Evolutionary conservation across 768 basidiomycete species (phyloP).

Genomic region (Albatrellus ellisii): DNA sequence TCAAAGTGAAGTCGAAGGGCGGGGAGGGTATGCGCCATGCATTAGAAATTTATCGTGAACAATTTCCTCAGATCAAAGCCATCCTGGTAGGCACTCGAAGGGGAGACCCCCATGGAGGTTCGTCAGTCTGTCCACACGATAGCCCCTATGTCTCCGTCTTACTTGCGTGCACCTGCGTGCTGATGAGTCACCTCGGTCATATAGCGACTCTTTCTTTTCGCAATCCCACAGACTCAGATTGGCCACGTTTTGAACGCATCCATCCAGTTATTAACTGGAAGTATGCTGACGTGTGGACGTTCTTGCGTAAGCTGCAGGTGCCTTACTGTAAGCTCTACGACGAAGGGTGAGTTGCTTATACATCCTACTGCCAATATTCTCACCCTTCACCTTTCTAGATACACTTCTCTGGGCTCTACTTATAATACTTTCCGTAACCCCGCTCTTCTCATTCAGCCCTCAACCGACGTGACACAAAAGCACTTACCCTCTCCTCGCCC

Average conservation of each 20-base stretch:
- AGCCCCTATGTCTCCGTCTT: not conserved
- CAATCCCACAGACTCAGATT: constrained; percentile 76
- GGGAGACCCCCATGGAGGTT: constrained; percentile 90
- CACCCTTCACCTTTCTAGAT: constrained; percentile 33
- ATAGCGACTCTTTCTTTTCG: constrained; percentile 58
- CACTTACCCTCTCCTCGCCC: constrained; percentile 14
- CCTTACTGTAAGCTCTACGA: constrained; percentile 89
- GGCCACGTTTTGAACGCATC: constrained; percentile 83
- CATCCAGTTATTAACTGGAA: constrained; percentile 97
- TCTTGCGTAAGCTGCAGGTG: constrained; percentile 58
- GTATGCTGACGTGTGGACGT: constrained; percentile 83
- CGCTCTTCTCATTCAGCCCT: constrained; percentile 34
- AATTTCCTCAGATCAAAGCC: constrained; percentile 55
- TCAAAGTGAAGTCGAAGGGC: constrained; percentile 29
- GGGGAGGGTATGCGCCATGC: constrained; percentile 71
- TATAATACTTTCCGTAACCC: constrained; percentile 94
- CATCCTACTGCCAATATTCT: not conserved
- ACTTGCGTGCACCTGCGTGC: not conserved
- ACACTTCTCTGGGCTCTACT: constrained; percentile 92
- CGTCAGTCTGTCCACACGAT: constrained; percentile 17
- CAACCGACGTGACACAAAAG: constrained; percentile 13
- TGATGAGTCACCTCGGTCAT: not conserved
- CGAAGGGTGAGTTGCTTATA: constrained; percentile 44
- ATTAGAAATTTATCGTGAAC: constrained; percentile 55
- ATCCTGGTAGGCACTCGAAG: constrained; percentile 85